A percentile compares a stretch with the other conserved stretches of the same genome.
Conservation (phyloP, 805 yeast genomes). For the Yamadazyma endophytica region DNA sequence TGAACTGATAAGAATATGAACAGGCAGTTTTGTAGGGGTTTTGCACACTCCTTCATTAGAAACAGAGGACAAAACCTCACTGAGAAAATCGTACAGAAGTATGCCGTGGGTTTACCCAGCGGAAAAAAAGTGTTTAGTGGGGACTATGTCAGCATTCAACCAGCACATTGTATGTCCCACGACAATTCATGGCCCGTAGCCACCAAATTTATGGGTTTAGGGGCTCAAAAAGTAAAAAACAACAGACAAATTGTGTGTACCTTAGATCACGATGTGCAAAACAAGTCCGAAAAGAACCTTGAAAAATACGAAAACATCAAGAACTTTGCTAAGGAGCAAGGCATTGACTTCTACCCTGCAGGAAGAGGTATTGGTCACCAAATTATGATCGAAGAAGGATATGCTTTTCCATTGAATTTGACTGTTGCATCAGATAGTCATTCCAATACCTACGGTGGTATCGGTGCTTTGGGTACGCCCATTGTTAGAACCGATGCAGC, state of each 20-base stretch:
- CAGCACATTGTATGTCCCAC: conserved; percentile 98
- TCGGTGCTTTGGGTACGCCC: conserved; percentile 95
- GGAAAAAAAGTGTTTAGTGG: conserved; percentile 80
- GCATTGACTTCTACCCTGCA: conserved; percentile 95
- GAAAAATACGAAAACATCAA: conserved; percentile 86
- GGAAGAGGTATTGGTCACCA: conserved; percentile 99
- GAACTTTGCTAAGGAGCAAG: conserved; percentile 83
- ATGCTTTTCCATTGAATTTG: conserved; percentile 89
- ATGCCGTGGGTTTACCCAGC: conserved; percentile 80
- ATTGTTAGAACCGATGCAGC: conserved; percentile 99
- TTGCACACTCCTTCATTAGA: conserved; percentile 14
- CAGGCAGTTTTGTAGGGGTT: conserved; percentile 11
- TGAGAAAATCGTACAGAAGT: conserved; percentile 91
- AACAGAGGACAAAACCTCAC: conserved; percentile 76
- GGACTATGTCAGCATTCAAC: conserved; percentile 91
- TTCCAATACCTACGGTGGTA: conserved; percentile 96
- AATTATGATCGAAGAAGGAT: conserved; percentile 98
- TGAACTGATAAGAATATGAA: neutral
- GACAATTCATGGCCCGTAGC: conserved; percentile 99
- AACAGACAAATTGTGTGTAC: conserved; percentile 93
- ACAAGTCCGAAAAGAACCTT: conserved; percentile 82
- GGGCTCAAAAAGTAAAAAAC: conserved; percentile 79
- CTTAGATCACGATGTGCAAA: conserved; percentile 96
- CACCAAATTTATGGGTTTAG: conserved; percentile 89
- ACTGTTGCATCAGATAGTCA: conserved; percentile 98